These are phyloP conservation scores for Prototheca cutis DNA, from an alignment of 163 green algal species.

Conservation along the genomic window DNA sequence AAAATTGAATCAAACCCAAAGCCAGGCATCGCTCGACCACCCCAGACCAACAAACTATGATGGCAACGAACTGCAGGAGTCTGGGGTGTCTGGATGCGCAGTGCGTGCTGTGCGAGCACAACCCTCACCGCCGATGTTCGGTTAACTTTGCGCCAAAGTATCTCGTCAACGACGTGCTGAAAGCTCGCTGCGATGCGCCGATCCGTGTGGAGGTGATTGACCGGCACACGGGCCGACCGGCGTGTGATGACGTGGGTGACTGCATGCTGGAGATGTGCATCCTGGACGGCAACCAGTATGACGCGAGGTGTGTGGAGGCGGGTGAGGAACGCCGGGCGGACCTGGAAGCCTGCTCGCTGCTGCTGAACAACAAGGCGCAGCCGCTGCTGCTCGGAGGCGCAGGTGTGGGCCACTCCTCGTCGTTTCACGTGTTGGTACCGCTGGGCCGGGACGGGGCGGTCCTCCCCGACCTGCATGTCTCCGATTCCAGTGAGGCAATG, in stretches of 20 bases:
- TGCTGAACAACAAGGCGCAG: conserved; percentile 64
- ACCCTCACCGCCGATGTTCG: conserved; percentile 65
- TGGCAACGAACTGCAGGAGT: conserved; percentile 50
- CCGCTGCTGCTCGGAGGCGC: conserved; percentile 31
- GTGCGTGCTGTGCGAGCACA: conserved; percentile 82
- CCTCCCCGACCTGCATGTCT: conserved; percentile 61
- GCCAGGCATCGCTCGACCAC: too few species aligned
- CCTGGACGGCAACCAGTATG: conserved; percentile 76
- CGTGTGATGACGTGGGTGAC: conserved; percentile 57
- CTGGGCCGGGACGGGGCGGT: conserved; percentile 33
- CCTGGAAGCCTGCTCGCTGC: conserved; percentile 56
- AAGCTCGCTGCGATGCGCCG: conserved; percentile 65
- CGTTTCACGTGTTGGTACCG: conserved; percentile 33
- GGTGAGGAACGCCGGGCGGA: conserved; percentile 44
- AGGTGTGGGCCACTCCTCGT: conserved; percentile 31
- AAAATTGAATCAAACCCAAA: too few species aligned
- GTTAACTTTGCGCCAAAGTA: conserved; percentile 83
- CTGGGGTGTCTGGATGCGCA: conserved; percentile 75
- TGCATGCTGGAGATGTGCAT: conserved; percentile 67
- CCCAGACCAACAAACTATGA: too few species aligned
- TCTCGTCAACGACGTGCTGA: conserved; percentile 76
- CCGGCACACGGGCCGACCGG: conserved; percentile 44
- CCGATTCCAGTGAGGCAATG: conserved; percentile 71
- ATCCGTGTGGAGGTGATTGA: conserved; percentile 83
- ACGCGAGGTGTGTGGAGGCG: conserved; percentile 45